A percentile compares a stretch with the other conserved stretches of the same genome.
These are phyloP conservation scores for Ophiostoma ips DNA, from an alignment of 2,329 filamentous ascomycete genomes.

Conservation along the genomic window DNA sequence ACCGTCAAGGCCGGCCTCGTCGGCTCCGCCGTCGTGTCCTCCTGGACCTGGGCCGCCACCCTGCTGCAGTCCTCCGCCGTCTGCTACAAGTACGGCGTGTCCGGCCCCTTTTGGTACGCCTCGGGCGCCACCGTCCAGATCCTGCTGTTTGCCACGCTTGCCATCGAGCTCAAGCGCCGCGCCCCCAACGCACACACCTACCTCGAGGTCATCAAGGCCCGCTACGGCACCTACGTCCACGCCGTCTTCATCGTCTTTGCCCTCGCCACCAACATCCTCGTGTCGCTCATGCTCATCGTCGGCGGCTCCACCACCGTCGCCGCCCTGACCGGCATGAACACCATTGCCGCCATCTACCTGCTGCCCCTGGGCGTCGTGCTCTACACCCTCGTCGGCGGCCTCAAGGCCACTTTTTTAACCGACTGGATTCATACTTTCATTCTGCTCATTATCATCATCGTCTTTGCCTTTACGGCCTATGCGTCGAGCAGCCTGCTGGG, in stretches of 20 bases:
- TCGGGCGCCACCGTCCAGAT: slow-evolving; percentile 74
- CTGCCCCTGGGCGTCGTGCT: slow-evolving; percentile 67
- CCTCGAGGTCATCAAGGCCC: slow-evolving; percentile 67
- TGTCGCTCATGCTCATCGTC: slow-evolving; percentile 78
- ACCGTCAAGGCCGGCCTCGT: slow-evolving; percentile 83
- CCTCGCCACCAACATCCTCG: slow-evolving; percentile 71
- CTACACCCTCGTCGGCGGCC: slow-evolving; percentile 65
- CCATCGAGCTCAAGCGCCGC: slow-evolving; percentile 76
- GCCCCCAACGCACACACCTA: slow-evolving; percentile 80
- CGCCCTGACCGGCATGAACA: slow-evolving; percentile 59
- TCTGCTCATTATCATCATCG: slow-evolving; percentile 69
- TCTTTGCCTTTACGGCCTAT: slow-evolving; percentile 74
- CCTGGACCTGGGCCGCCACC: slow-evolving; percentile 87
- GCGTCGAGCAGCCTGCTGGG: slow-evolving; percentile 59
- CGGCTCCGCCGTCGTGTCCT: slow-evolving; percentile 78
- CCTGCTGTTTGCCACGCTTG: slow-evolving; percentile 76
- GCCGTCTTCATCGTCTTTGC: slow-evolving; percentile 71
- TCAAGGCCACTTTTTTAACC: slow-evolving; percentile 78
- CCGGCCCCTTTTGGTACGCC: slow-evolving; percentile 47
- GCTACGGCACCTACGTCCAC: slow-evolving; percentile 61
- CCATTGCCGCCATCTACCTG: slow-evolving; percentile 71
- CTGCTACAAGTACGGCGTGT: slow-evolving; percentile 64
- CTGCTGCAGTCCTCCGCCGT: slow-evolving; percentile 68
- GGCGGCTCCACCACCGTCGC: slow-evolving; percentile 66
- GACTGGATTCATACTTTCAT: slow-evolving; percentile 82